Conservation (phyloP, 768 basidiomycete species). For the Harrya chromipes region DNA sequence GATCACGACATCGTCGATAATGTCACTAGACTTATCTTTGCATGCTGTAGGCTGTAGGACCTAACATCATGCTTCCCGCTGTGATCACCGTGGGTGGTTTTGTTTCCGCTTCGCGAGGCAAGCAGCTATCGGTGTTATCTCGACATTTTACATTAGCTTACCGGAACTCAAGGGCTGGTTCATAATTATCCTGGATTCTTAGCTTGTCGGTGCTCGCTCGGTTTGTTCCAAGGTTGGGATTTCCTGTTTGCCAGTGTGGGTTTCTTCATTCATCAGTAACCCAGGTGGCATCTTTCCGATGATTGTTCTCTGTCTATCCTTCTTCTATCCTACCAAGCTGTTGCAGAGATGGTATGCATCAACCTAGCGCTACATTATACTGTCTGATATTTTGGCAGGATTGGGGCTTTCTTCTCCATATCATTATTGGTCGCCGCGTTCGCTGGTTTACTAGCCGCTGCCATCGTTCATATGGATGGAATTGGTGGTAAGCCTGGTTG, state of each 20-base stretch:
- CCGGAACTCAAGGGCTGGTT: conserved; percentile 37
- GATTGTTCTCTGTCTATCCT: conserved; percentile 53
- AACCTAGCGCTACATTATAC: neutral
- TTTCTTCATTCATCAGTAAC: neutral
- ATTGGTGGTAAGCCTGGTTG: conserved; percentile 51
- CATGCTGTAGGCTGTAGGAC: conserved; percentile 37
- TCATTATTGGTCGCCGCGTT: conserved; percentile 57
- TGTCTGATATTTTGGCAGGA: conserved; percentile 20
- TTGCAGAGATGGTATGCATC: conserved; percentile 19
- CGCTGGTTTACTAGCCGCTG: conserved; percentile 60
- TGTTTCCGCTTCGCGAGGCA: conserved; percentile 59
- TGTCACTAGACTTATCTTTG: neutral
- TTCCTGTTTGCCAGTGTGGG: too few relatives aligned
- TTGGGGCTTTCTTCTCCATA: conserved; percentile 37
- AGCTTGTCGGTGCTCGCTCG: conserved; percentile 45
- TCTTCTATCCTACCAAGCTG: conserved; percentile 36
- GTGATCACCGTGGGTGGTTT: conserved; percentile 66
- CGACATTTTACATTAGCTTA: neutral
- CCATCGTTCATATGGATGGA: conserved; percentile 54
- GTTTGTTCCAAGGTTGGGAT: conserved; percentile 54
- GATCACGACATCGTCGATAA: neutral
- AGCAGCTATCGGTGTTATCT: neutral
- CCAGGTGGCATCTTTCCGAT: conserved; percentile 56
- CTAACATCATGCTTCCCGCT: conserved; percentile 55
- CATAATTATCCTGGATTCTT: conserved; percentile 52